Evolutionary conservation across 306 rosid genomes (phyloP).

Genomic region (Lagenaria siceraria): DNA sequence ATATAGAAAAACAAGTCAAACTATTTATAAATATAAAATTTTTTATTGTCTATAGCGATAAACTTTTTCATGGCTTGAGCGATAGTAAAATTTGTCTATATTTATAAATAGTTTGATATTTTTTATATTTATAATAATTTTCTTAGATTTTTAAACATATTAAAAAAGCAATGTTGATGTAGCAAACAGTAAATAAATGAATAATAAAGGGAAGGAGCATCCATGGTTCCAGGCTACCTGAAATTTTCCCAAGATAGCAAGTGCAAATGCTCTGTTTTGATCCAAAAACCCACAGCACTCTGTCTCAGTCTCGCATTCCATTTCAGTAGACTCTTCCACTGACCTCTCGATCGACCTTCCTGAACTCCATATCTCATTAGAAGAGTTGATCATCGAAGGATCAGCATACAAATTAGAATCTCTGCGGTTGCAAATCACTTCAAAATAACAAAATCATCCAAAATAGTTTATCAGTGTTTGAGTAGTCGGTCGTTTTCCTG

Average conservation of each 20-base stretch:
- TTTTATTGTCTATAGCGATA: too few relatives aligned
- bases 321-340: not conserved
- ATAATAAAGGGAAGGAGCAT: not conserved
- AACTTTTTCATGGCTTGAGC: too few relatives aligned
- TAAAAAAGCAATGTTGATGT: too few relatives aligned
- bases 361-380: not conserved
- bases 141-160: too few relatives aligned
- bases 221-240: not conserved
- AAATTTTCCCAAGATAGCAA: not conserved
- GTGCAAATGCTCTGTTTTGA: conserved; percentile 6
- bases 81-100: too few relatives aligned
- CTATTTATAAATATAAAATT: too few relatives aligned
- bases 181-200: too few relatives aligned
- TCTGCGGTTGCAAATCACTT: not conserved
- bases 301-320: not conserved
- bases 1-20: too few relatives aligned
- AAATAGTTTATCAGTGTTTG: not conserved
- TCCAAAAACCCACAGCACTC: conserved; percentile 1
- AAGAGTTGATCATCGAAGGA: not conserved
- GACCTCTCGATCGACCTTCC: not conserved
- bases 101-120: too few relatives aligned
- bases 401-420: not conserved
- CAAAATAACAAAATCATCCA: not conserved
- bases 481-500: not conserved
- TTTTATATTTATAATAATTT: too few relatives aligned